Evolutionary conservation across 768 basidiomycete genomes (phyloP), one percentile per base, ranked within the genome.

Genomic region (Mycena polygramma): DNA sequence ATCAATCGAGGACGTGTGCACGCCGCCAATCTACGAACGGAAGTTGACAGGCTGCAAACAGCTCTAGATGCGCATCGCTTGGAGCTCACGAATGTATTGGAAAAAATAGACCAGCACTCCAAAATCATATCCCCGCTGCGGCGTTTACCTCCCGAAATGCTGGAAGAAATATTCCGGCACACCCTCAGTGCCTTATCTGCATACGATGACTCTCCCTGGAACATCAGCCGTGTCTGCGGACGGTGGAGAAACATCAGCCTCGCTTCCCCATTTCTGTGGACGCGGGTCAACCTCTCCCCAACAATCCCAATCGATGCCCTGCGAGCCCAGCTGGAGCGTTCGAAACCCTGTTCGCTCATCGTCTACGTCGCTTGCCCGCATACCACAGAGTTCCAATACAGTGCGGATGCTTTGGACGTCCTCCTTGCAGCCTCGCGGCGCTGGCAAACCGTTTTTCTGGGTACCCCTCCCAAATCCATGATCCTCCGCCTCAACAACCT

Each of bases 271-370:
- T 14, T n/a, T 4, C 30, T 68, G 35, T 68, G 66, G 66, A 17
- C 59, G 1, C n/a, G 37, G 8, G 48, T 68, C 30, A 26, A 45
- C 1, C 13, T 60, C 58, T 46, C 20, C 14, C 52, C 26, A 20
- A 22, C 19, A 10, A n/a, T 68, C 24, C 58, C 66, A 0, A 24
- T 26, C 5, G 2, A 1, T 7, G 41, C 52, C 3, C 52, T 61
- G 15, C 0, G 2, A 5, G 59, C 22, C 2, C 66, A 68, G 43
- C 66, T 68, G 9, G 41, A 60, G 46, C 66, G 66, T 14, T 68
- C 66, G 17, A n/a, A 57, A 24, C 54, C 64, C 7, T 55, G 35
- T 37, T 20, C 17, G 7, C 15, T 66, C 11, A 49, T n/a, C n/a
- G 39, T 66, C 30, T 8, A 57, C 37, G 37, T 66, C 57, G 37